phyloP scores from a whole-genome alignment of 257 asterid genomes.

The Nicotiana tabacum region DNA sequence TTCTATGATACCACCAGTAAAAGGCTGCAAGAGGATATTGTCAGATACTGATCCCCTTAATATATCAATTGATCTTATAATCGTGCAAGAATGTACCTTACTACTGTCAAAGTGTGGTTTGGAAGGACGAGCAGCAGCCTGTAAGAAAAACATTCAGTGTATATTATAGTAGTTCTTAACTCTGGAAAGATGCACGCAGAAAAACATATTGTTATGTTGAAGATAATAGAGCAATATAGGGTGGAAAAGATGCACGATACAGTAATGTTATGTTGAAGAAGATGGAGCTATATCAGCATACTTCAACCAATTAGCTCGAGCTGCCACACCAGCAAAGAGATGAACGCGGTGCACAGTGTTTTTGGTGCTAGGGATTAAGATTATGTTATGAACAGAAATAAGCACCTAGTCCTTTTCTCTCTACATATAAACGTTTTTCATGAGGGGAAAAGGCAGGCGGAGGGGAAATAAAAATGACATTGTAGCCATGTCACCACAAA shows the following conservation, averaged over 20 bases:
- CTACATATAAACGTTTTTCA: background rate
- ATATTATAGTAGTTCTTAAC: background rate
- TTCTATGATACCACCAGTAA: constrained; percentile 70
- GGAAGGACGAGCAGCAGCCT: constrained; percentile 11
- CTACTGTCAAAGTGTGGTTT: constrained; percentile 11
- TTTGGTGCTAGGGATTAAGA: background rate
- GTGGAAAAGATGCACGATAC: background rate
- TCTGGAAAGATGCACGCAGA: background rate
- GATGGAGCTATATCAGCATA: background rate
- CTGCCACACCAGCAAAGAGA: background rate
- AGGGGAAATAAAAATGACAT: background rate
- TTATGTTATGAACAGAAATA: background rate
- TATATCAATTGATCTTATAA: background rate
- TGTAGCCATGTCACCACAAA: background rate
- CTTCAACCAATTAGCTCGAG: background rate
- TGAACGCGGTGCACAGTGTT: background rate
- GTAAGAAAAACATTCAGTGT: constrained; percentile 1
- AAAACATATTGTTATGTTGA: background rate
- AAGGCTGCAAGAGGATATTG: constrained; percentile 37
- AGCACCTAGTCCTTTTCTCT: background rate
- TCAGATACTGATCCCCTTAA: background rate
- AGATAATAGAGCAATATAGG: background rate
- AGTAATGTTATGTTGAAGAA: background rate
- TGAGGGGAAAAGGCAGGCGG: background rate
- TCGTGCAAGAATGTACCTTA: constrained; percentile 13